These are phyloP conservation scores for Hortaea sp. DNA, from an alignment of 2,329 filamentous ascomycete genomes.

Conservation along the genomic window DNA sequence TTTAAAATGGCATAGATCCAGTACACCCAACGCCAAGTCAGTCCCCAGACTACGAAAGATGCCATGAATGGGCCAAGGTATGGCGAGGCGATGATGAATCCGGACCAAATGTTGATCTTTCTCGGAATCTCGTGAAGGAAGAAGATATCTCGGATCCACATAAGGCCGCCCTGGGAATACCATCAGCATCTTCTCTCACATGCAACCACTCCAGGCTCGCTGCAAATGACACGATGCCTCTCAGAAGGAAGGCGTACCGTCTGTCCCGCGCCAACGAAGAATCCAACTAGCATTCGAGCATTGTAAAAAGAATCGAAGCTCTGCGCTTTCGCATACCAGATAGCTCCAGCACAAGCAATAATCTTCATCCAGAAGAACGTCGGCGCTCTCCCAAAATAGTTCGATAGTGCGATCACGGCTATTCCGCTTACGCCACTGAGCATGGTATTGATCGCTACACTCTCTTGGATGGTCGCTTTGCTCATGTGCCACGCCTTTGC, in stretches of 20 bases:
- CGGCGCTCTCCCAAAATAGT: slow-evolving; percentile 36
- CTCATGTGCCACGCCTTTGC: slow-evolving; percentile 1
- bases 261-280: slow-evolving; percentile 34
- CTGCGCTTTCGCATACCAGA: slow-evolving; percentile 29
- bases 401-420: slow-evolving; percentile 30
- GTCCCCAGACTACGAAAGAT: slow-evolving; percentile 39
- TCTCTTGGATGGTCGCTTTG: not conserved
- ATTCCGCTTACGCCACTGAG: slow-evolving; percentile 33
- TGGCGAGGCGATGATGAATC: slow-evolving; percentile 29
- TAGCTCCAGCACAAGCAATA: slow-evolving; percentile 34
- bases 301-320: slow-evolving; percentile 31
- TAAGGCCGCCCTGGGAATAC: slow-evolving; percentile 20
- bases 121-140: slow-evolving; percentile 44
- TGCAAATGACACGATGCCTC: not conserved
- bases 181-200: not conserved
- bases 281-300: slow-evolving; percentile 34
- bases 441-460: slow-evolving; percentile 30
- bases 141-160: slow-evolving; percentile 44
- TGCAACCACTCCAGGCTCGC: not conserved
- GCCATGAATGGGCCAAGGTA: slow-evolving; percentile 32
- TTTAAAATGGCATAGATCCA: slow-evolving; percentile 33
- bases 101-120: slow-evolving; percentile 29
- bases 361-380: slow-evolving; percentile 27
- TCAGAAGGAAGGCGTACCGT: slow-evolving; percentile 14
- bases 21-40: slow-evolving; percentile 37